Base-by-base conservation (phyloP, 306 rosid species). In the Vicia villosa region DNA sequence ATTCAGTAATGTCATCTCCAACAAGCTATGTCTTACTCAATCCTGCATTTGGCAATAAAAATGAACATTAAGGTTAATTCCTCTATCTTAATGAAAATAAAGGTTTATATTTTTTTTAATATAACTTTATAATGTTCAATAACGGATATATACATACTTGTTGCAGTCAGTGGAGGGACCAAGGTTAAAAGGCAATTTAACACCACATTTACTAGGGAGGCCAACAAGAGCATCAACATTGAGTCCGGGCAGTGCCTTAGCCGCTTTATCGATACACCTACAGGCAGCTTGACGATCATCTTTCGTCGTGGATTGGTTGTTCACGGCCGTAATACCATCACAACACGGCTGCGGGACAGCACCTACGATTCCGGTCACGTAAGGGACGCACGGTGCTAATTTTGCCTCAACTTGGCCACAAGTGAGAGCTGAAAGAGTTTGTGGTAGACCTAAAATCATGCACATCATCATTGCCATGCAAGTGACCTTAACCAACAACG, bases 111-210 rank as follows among this genome's bases (percentile, higher is more conserved):
- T 30, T 26, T n/a, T n/a, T n/a, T n/a, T n/a, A n/a, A n/a, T n/a
- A n/a, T n/a, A n/a, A n/a, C n/a, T 22, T 32, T 32, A 32, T 8
- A 1, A 32, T 32, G 37, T 5, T 32, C 8, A 32, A 32, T 34
- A 30, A 7, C 5, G 38, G 7, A 34, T 1, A 34, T 34, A 42
- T 58, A 54, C 10, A 1, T 58, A 74, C 71, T 16, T 67, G 66
- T 6, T 17, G 75, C 96, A 86, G 60, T 84, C 72, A 3, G 80
- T 68, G 74, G 62, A n/a, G 19, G 80, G 77, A 74, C 68, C 78
- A 77, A 20, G 67, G 0, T 5, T 61, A 38, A 5, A 61, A 4
- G 67, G 67, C 67, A 61, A 61, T 1, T 61, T 41, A 60, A 81
- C 80, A 1, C 80, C 78, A 15, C 81, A 77, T 40, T 70, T 42